Conservation (phyloP, 2,329 filamentous ascomycete species). For the Chrysoporthe deuterocubensis region DNA sequence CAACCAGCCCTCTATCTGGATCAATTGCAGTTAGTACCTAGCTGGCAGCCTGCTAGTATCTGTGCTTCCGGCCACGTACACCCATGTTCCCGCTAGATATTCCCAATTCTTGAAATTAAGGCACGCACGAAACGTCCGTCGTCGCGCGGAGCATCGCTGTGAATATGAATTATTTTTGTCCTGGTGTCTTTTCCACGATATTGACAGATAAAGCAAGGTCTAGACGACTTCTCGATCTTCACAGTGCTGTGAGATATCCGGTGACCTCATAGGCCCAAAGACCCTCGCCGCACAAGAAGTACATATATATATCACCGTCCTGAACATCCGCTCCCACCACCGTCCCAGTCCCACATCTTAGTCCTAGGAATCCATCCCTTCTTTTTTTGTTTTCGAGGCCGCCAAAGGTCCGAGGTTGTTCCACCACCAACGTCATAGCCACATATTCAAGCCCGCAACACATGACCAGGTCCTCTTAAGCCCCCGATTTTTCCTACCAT, state of each 20-base stretch:
- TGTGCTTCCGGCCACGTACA: not conserved
- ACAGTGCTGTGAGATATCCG: not conserved
- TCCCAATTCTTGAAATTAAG: not conserved
- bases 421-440: not conserved
- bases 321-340: not conserved
- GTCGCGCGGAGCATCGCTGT: not conserved
- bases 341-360: not conserved
- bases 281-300: not conserved
- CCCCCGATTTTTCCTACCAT: not conserved
- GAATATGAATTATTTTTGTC: conserved; percentile 11
- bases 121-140: not conserved
- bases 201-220: not conserved
- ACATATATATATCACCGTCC: not conserved
- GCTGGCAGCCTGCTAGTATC: not conserved
- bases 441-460: not conserved
- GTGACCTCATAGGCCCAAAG: not conserved
- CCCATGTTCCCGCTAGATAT: not conserved
- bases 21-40: not conserved
- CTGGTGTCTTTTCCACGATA: not conserved
- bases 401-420: not conserved
- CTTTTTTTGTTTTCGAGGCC: not conserved
- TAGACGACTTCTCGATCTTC: not conserved
- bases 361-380: not conserved
- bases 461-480: not conserved
- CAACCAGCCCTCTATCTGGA: not conserved